Conservation (phyloP, 768 basidiomycete genomes). For the Pulveroboletus frians region DNA sequence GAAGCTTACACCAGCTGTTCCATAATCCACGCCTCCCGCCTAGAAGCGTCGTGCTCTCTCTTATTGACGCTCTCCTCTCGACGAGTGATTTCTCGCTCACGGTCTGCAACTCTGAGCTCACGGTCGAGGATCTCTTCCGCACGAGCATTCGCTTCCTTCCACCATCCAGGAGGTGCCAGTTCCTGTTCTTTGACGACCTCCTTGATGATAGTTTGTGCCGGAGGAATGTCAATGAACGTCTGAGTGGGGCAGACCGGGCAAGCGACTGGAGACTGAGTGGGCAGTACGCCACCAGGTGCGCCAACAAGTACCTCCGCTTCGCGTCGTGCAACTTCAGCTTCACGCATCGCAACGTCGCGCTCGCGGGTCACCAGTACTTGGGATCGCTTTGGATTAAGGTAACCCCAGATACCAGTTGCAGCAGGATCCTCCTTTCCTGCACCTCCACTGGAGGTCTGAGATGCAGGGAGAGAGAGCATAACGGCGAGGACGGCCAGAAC, state of each 20-base stretch:
- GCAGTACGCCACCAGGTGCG: conserved; percentile 75
- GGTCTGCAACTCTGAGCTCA: conserved; percentile 78
- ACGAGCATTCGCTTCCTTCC: conserved; percentile 58
- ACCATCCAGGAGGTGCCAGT: conserved; percentile 77
- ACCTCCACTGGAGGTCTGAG: conserved; percentile 31
- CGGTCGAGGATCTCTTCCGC: conserved; percentile 80
- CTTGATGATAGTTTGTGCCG: conserved; percentile 79
- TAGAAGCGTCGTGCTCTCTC: conserved; percentile 79
- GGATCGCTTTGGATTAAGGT: conserved; percentile 76
- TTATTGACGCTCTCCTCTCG: conserved; percentile 84
- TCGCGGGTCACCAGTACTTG: conserved; percentile 78
- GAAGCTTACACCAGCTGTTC: conserved; percentile 77
- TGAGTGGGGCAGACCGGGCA: conserved; percentile 58
- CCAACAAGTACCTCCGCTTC: conserved; percentile 82
- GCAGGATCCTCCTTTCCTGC: conserved; percentile 34
- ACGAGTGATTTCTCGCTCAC: conserved; percentile 81
- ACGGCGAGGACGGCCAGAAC: conserved; percentile 85
- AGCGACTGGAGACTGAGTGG: conserved; percentile 43
- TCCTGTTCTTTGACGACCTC: conserved; percentile 82
- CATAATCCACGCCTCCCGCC: conserved; percentile 90
- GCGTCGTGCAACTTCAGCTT: conserved; percentile 84
- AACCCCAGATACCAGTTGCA: conserved; percentile 58
- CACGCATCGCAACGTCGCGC: conserved; percentile 71
- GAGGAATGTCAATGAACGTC: conserved; percentile 52
- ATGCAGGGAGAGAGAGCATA: conserved; percentile 80